Percentiles rank a stretch among this genome's conserved stretches.
phyloP scores from a whole-genome alignment of 2,329 filamentous ascomycete species.

The Trichoderma atroviride region DNA sequence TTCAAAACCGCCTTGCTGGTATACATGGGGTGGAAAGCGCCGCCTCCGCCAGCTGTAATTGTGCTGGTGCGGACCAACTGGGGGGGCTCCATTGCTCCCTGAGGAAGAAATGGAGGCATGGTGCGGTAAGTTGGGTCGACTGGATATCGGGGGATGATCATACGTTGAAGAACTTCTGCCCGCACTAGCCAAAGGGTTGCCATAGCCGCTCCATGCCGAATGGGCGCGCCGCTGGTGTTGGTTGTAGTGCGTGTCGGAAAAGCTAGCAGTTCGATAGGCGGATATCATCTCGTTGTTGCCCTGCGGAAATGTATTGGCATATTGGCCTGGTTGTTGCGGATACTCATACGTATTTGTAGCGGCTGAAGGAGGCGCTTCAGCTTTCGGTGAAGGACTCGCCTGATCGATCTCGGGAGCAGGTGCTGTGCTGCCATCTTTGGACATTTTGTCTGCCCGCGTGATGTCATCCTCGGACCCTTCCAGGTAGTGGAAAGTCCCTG shows the following conservation, averaged over 20 bases:
- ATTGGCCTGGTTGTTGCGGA: constrained; percentile 47
- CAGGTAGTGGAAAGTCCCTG: constrained; percentile 54
- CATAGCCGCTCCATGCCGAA: constrained; percentile 49
- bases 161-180: constrained; percentile 47
- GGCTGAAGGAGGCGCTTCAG: constrained; percentile 44
- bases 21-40: constrained; percentile 77
- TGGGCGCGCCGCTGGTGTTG: constrained; percentile 45
- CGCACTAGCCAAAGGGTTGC: constrained; percentile 44
- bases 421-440: constrained; percentile 44
- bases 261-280: constrained; percentile 56
- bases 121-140: constrained; percentile 51
- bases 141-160: constrained; percentile 46
- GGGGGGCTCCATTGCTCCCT: constrained; percentile 45
- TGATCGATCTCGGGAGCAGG: constrained; percentile 44
- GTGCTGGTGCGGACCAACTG: constrained; percentile 61
- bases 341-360: constrained; percentile 52
- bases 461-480: constrained; percentile 52
- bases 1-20: constrained; percentile 83
- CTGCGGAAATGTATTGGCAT: constrained; percentile 45
- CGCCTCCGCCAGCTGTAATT: constrained; percentile 43
- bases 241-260: constrained; percentile 52
- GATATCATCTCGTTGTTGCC: constrained; percentile 57
- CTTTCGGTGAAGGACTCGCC: constrained; percentile 47
- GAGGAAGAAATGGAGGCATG: constrained; percentile 53
- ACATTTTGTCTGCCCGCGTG: constrained; percentile 43